Evolutionary conservation across 495 filamentous ascomycete genomes (phyloP).

Genomic region (Hypoxylon intermedium): DNA sequence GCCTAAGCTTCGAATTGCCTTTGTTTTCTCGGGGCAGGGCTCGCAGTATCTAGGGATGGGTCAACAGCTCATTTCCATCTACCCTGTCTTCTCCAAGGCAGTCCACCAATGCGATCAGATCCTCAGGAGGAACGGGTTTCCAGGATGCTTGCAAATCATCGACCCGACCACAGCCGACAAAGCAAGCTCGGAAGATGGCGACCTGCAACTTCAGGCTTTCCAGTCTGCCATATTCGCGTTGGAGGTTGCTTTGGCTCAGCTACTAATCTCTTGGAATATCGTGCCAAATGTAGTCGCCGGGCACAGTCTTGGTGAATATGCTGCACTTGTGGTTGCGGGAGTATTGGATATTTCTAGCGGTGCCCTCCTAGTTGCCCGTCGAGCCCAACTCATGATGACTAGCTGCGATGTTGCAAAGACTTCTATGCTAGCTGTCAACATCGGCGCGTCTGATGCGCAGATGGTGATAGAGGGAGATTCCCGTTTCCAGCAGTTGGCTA

Average conservation of each 20-base stretch:
- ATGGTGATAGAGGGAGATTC: not conserved
- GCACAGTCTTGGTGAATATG: constrained; percentile 2
- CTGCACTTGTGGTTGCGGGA: not conserved
- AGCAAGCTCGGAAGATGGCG: not conserved
- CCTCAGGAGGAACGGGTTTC: constrained; percentile 5
- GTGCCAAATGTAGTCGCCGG: not conserved
- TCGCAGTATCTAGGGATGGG: constrained; percentile 15
- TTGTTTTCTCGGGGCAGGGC: not conserved
- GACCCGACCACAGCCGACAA: not conserved
- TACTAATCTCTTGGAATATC: constrained; percentile 15
- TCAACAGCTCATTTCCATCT: constrained; percentile 12
- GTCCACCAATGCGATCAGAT: constrained; percentile 2
- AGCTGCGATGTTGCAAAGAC: not conserved
- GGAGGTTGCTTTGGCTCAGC: constrained; percentile 4
- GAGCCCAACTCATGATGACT: not conserved
- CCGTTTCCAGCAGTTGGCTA: not conserved
- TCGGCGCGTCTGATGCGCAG: not conserved
- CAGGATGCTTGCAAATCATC: constrained; percentile 9
- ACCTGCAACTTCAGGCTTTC: constrained; percentile 5
- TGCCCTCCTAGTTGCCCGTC: not conserved
- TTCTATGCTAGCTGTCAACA: not conserved
- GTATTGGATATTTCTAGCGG: not conserved
- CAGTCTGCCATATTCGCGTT: constrained; percentile 14
- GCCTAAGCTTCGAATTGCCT: not conserved
- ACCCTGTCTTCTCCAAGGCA: constrained; percentile 4